Evolutionary conservation across 176 grass and related monocot species (phyloP).

Genomic region (Avena atlantica): DNA sequence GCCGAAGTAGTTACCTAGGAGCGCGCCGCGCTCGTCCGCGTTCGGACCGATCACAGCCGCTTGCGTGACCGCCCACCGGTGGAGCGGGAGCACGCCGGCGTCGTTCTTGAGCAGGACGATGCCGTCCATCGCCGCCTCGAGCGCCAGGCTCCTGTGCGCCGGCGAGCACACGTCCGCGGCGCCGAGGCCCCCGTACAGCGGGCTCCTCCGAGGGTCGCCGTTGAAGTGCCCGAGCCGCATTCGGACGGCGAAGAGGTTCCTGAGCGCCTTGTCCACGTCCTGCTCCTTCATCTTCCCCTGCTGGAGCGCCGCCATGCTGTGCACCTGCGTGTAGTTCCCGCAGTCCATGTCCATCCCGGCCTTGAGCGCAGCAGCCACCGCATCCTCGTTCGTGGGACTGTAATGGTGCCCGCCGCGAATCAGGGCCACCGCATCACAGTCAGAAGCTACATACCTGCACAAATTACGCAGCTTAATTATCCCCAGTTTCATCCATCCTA

Average conservation of each 20-base stretch:
- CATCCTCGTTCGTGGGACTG: neutral
- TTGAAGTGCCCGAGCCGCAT: constrained; percentile 30
- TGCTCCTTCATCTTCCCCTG: constrained; percentile 20
- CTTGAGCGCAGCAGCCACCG: constrained; percentile 18
- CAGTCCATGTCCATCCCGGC: constrained; percentile 29
- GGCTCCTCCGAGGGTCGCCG: constrained; percentile 1
- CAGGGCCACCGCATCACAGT: constrained; percentile 21
- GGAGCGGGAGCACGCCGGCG: neutral
- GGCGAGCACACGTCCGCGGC: constrained; percentile 8
- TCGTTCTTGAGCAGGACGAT: constrained; percentile 28
- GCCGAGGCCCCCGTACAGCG: constrained; percentile 5
- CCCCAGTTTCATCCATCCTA: neutral
- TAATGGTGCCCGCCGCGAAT: neutral
- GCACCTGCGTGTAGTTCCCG: constrained; percentile 32
- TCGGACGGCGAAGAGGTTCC: neutral
- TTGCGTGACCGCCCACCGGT: neutral
- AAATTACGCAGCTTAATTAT: neutral
- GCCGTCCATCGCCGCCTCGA: constrained; percentile 10
- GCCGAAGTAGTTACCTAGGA: constrained; percentile 22
- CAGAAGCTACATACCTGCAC: neutral
- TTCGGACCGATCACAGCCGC: neutral
- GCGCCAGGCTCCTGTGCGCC: constrained; percentile 15
- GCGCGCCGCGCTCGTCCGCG: neutral
- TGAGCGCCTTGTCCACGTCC: constrained; percentile 19
- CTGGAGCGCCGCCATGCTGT: constrained; percentile 1